A percentile compares a stretch with the other conserved stretches of the same genome.
Conservation (phyloP, 2,329 filamentous ascomycete species). For the Malbranchea cinnamomea region DNA sequence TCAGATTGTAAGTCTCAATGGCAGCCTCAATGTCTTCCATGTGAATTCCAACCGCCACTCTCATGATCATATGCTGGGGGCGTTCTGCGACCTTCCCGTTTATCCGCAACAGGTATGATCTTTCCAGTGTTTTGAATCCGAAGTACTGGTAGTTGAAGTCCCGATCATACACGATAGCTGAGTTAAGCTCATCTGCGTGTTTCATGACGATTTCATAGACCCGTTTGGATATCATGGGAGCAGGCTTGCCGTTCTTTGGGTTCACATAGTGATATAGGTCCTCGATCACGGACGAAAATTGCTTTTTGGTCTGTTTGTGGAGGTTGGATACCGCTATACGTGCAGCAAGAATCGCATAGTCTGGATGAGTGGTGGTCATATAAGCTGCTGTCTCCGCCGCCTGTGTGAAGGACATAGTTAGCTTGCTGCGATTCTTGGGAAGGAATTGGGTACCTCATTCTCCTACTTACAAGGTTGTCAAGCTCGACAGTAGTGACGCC, state of each 20-base stretch:
- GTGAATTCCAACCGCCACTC: constrained; percentile 93
- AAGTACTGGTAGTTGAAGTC: constrained; percentile 99
- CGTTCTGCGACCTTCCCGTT: constrained; percentile 93
- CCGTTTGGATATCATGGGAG: constrained; percentile 87
- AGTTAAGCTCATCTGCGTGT: constrained; percentile 94
- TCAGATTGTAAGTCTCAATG: constrained; percentile 95
- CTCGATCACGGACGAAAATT: constrained; percentile 88
- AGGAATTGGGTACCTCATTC: background rate
- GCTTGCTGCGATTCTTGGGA: constrained; percentile 9
- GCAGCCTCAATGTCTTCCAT: constrained; percentile 88
- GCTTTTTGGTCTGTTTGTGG: constrained; percentile 99
- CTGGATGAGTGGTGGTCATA: constrained; percentile 98
- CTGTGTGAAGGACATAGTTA: constrained; percentile 31
- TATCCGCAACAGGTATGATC: constrained; percentile 91
- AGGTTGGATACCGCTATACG: constrained; percentile 98
- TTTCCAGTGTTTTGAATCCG: constrained; percentile 97
- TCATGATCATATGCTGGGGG: constrained; percentile 99
- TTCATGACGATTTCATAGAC: constrained; percentile 91
- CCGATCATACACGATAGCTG: constrained; percentile 95
- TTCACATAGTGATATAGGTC: constrained; percentile 95
- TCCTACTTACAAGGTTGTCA: constrained; percentile 69
- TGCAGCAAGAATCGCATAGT: constrained; percentile 95
- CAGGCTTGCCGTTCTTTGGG: constrained; percentile 67
- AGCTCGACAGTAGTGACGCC: constrained; percentile 93
- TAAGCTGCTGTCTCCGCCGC: constrained; percentile 97